Evolutionary conservation across 2,329 filamentous ascomycete species (phyloP), one percentile per base, ranked within the genome.

Genomic region (Fusarium duplospermum): DNA sequence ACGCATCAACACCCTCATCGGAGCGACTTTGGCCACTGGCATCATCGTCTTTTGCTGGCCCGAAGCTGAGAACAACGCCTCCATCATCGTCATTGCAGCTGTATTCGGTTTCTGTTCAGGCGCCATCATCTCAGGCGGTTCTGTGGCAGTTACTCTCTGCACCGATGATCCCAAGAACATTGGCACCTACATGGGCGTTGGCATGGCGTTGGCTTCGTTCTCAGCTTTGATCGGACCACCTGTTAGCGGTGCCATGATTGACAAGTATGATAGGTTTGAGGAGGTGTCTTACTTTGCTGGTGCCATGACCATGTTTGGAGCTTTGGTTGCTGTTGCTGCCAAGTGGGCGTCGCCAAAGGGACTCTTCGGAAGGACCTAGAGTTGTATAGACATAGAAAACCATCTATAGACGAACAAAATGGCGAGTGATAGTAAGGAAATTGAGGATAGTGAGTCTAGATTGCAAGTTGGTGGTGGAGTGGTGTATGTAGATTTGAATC

Each of bases 131-230:
- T 84, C 86, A 3, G 85, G 85, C 3, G 81, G 78, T 4, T 82
- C 84, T 1, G 84, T 83, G 0, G 84, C 86, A 13, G 76, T 89
- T 13, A 80, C 84, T 8, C 74, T 80, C 24, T 70, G 85, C 45
- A 18, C 62, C 57, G 83, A 54, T 82, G 42, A 74, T 6, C 56
- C 63, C 0, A 66, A 63, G 18, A 64, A 74, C 6, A 50, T 91
- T 33, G 90, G 90, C 1, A 89, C 89, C 0, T 87, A 88, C 59
- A 84, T 89, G 69, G 88, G 88, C 20, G 87, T 89, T 78, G 84
- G 84, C 0, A 83, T 88, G 74, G 83, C 82, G 1, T 60, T 87
- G 5, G 78, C 80, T 4, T 82, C 83, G 0, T 66, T 89, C 31
- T 86, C 83, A 2, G 82, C 81, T 4, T 76, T 90, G 38, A 81